Conservation (phyloP, 2,329 filamentous ascomycete species). For the Xylariaceae sp. region DNA sequence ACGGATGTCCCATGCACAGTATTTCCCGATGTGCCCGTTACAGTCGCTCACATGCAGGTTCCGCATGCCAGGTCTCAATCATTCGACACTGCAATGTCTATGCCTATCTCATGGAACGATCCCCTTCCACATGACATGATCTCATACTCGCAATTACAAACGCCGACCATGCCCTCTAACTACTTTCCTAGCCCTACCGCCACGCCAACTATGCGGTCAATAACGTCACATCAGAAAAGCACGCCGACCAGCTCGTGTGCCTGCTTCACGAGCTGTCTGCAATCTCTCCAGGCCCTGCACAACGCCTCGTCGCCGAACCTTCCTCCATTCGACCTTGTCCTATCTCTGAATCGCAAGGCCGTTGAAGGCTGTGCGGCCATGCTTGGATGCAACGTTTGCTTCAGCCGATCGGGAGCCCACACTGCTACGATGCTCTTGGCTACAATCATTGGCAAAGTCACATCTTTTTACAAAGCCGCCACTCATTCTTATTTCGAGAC, state of each 20-base stretch:
- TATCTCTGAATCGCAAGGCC: slow-evolving; percentile 44
- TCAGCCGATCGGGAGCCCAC: slow-evolving; percentile 40
- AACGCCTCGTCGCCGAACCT: slow-evolving; percentile 37
- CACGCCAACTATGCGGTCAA: slow-evolving; percentile 34
- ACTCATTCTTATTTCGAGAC: slow-evolving; percentile 37
- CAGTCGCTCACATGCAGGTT: slow-evolving; percentile 25
- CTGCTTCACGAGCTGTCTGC: slow-evolving; percentile 45
- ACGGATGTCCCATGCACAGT: slow-evolving; percentile 32
- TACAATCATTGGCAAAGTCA: slow-evolving; percentile 46
- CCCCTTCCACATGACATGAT: slow-evolving; percentile 31
- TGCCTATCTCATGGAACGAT: slow-evolving; percentile 29
- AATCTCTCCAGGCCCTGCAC: slow-evolving; percentile 45
- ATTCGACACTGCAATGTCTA: slow-evolving; percentile 33
- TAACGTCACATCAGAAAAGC: slow-evolving; percentile 27
- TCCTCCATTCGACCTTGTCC: slow-evolving; percentile 42
- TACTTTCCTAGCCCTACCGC: slow-evolving; percentile 39
- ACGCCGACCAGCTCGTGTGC: slow-evolving; percentile 35
- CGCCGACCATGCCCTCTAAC: slow-evolving; percentile 33
- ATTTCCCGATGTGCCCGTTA: slow-evolving; percentile 32
- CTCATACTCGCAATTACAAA: slow-evolving; percentile 32
- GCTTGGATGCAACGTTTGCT: slow-evolving; percentile 43
- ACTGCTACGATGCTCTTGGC: slow-evolving; percentile 48
- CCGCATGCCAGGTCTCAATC: slow-evolving; percentile 34
- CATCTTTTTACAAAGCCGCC: slow-evolving; percentile 43
- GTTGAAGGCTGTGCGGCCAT: slow-evolving; percentile 46